Evolutionary conservation across 1,284 basidiomycete species (phyloP), one percentile per base, ranked within the genome.

Genomic region (Tilletiopsis washingtonensis): DNA sequence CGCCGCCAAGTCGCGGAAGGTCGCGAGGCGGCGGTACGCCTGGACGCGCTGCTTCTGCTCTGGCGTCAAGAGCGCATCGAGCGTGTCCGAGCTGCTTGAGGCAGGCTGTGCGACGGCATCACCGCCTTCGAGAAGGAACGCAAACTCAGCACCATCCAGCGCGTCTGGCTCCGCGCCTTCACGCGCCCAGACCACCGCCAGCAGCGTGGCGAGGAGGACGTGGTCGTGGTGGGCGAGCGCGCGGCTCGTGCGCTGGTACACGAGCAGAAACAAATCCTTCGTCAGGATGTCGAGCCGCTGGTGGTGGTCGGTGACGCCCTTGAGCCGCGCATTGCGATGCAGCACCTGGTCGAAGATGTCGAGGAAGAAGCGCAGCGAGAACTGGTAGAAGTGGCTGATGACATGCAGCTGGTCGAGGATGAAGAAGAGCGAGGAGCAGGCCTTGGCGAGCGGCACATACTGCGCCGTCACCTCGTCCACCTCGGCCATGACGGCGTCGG

Each of bases 361-460:
- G 55, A 97, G 82, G 84, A 98, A 99, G 79, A 94, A 97, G 38
- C 81, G 84, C 45, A 99, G 81, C 1, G 93, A 97, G 79, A 98
- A 99, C 74, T 97, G 90, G 74, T 99, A 99, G 78, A 98, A 98
- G 76, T 97, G 93, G 69, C 94, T 90, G 76, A 97, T 82, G 46
- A 86, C 79, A 66, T 90, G 85, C 44, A 98, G 81, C 69, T 96
- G 91, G 70, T 97, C 91, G 57, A 99, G 79, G 49, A 94, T 86
- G 76, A 99, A 99, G 81, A 91, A 99, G 45, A 97, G 84, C 2
- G 90, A 84, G 70, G 91, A 94, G 79, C 91, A 96, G 1, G 91
- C 91, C 70, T 93, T 89, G 0, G 94, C 93, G 42, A 99, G 77
- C 4, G 93, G 89, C 12, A 93, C 79, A 72, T 98, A 99, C 74